Evolutionary conservation across 371 early-diverging fungal genomes (phyloP).

Genomic region (Mortierella sp.): DNA sequence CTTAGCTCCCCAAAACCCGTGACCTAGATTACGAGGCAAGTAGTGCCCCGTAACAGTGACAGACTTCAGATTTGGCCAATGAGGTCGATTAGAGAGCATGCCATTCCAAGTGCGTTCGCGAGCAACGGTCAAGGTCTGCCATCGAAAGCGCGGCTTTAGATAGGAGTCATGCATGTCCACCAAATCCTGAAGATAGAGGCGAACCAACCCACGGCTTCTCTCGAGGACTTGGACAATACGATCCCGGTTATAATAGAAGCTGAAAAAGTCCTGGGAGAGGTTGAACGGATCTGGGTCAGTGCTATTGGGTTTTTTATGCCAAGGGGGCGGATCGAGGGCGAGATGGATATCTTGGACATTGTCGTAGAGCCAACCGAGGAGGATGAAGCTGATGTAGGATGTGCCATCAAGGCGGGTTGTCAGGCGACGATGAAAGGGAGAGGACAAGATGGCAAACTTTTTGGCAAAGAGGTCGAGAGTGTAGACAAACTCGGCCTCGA

Average conservation of each 20-base stretch:
- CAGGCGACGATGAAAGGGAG: constrained; percentile 1
- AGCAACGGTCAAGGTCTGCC: background rate
- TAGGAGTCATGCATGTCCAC: background rate
- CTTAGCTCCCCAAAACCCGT: too few relatives aligned
- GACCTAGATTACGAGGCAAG: too few relatives aligned
- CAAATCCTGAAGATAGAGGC: background rate
- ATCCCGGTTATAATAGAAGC: background rate
- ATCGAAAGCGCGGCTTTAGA: background rate
- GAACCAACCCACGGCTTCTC: constrained; percentile 5
- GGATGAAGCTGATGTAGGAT: constrained; percentile 10
- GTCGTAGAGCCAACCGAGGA: constrained; percentile 15
- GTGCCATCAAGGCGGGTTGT: background rate
- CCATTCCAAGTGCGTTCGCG: background rate
- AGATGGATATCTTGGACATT: constrained; percentile 7
- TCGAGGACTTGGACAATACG: constrained; percentile 6
- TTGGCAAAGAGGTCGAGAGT: background rate
- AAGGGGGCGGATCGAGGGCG: background rate
- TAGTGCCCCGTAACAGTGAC: too few relatives aligned
- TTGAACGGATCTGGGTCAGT: background rate
- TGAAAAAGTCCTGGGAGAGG: constrained; percentile 1
- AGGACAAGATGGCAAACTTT: constrained; percentile 2
- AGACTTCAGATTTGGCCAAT: constrained; percentile 1
- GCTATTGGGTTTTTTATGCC: too few relatives aligned
- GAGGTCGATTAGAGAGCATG: background rate
- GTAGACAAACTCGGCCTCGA: constrained; percentile 8